These are phyloP conservation scores for Colletotrichum neosansevieriae DNA, from an alignment of 2,329 filamentous ascomycete genomes.

Conservation along the genomic window DNA sequence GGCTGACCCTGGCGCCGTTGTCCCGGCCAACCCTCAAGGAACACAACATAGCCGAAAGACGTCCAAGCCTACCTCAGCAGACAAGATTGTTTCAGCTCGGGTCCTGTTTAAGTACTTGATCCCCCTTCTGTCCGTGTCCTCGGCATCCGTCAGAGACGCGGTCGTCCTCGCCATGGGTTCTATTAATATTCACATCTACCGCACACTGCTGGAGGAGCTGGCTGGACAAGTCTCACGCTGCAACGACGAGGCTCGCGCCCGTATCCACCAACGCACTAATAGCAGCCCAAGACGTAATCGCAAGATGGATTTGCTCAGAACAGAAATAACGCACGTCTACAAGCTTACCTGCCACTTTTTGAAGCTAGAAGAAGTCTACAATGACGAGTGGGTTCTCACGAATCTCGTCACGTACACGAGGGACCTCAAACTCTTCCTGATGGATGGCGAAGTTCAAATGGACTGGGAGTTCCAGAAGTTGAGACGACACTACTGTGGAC, in stretches of 20 bases:
- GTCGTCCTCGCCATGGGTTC: conserved; percentile 93
- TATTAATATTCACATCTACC: conserved; percentile 94
- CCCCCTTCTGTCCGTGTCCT: conserved; percentile 84
- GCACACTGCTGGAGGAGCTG: conserved; percentile 88
- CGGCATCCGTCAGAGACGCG: conserved; percentile 85
- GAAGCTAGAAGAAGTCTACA: conserved; percentile 80
- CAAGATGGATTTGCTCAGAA: conserved; percentile 87
- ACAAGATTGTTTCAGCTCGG: conserved; percentile 88
- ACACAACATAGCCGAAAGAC: conserved; percentile 88
- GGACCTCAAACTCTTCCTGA: conserved; percentile 92
- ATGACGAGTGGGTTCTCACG: conserved; percentile 89
- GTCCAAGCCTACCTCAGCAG: conserved; percentile 72
- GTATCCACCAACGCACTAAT: conserved; percentile 87
- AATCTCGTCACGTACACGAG: conserved; percentile 92
- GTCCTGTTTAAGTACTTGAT: conserved; percentile 93
- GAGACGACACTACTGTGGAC: conserved; percentile 90
- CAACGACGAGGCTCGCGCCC: conserved; percentile 87
- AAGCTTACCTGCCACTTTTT: conserved; percentile 93
- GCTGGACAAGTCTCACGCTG: conserved; percentile 88
- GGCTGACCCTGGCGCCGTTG: conserved; percentile 80
- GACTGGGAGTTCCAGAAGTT: conserved; percentile 95
- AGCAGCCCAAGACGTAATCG: conserved; percentile 86
- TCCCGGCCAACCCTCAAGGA: conserved; percentile 66
- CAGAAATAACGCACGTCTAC: conserved; percentile 96
- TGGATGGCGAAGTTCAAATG: conserved; percentile 93